Evolutionary conservation across 306 rosid species (phyloP), one percentile per base, ranked within the genome.

Genomic region (Vigna unguiculata): DNA sequence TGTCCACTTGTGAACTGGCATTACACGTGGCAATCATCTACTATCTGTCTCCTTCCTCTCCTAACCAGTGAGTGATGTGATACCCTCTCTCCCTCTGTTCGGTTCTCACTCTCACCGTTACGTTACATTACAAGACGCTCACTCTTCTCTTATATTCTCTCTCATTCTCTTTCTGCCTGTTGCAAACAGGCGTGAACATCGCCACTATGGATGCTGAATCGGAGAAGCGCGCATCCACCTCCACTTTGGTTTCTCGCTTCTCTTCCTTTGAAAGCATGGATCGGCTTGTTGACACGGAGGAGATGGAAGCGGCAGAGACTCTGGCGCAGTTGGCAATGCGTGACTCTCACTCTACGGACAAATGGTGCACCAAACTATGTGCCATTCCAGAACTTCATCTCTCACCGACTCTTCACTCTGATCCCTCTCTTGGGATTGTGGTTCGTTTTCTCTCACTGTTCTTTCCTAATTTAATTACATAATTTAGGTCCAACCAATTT

Each of bases 281-380:
- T 87, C 87, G 61, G 73, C 62, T 87, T 85, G 87, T 89, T 51
- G 76, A 78, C 85, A 84, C 79, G 16, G 93, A 93, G 83, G 99
- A 95, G 90, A 82, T 95, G 55, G 93, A 92, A 84, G 99, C 97
- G 80, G 99, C 99, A 41, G 98, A 91, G 92, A 94, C 96, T 65
- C 87, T 96, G 72, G 90, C 99, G 2, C 82, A 78, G 16, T 72
- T 89, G 55, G 97, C 93, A 45, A 82, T 86, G 89, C 83, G 83
- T 7, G 87, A 86, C 40, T 10, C 62, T 15, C 82, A 80, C 14
- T 76, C 81, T 4, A 60, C 72, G 2, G 75, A 80, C 1, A 84
- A 85, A 70, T 83, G 83, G 83, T 62, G 87, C 70, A 77, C 22
- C 46, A 81, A 84, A 52, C 83, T 71, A 16, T 78, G 76, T 9